Conservation (phyloP, 148 eudicot genomes). For the Fallopia convolvulus region DNA sequence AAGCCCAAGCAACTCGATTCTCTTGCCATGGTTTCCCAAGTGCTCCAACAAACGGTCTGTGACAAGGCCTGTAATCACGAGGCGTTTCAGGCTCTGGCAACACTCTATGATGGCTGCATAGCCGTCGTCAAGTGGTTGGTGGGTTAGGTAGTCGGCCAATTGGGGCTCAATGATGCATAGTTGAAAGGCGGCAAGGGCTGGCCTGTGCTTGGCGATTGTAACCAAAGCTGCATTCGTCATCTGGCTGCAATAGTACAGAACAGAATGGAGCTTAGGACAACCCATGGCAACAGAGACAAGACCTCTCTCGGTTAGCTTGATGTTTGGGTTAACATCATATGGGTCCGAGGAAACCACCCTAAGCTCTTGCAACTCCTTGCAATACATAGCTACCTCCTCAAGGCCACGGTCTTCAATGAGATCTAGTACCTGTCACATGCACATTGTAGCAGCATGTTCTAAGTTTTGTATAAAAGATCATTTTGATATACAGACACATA, state of each 20-base stretch:
- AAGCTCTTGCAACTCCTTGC: conserved; percentile 81
- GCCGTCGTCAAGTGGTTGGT: conserved; percentile 68
- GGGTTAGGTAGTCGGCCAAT: conserved; percentile 64
- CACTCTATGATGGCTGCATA: conserved; percentile 86
- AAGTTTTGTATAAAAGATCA: too few relatives aligned
- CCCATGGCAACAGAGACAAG: conserved; percentile 74
- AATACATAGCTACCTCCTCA: conserved; percentile 53
- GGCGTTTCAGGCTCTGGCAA: conserved; percentile 65
- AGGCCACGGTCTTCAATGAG: conserved; percentile 86
- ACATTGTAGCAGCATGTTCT: neutral
- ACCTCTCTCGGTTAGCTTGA: conserved; percentile 70
- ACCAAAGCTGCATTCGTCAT: conserved; percentile 74
- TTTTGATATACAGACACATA: too few relatives aligned
- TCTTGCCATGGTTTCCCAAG: conserved; percentile 74
- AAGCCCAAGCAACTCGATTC: conserved; percentile 79
- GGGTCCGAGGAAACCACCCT: conserved; percentile 89
- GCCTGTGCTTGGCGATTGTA: conserved; percentile 60
- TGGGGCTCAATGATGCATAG: conserved; percentile 80
- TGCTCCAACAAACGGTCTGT: conserved; percentile 67
- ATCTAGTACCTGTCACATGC: conserved; percentile 68
- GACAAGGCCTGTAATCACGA: conserved; percentile 74
- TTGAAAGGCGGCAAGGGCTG: conserved; percentile 65
- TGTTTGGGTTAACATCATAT: conserved; percentile 45
- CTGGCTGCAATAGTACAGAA: conserved; percentile 80
- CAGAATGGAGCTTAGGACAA: conserved; percentile 80